Base-by-base conservation (phyloP, 805 yeast genomes). In the Barnettozyma vustinii region DNA sequence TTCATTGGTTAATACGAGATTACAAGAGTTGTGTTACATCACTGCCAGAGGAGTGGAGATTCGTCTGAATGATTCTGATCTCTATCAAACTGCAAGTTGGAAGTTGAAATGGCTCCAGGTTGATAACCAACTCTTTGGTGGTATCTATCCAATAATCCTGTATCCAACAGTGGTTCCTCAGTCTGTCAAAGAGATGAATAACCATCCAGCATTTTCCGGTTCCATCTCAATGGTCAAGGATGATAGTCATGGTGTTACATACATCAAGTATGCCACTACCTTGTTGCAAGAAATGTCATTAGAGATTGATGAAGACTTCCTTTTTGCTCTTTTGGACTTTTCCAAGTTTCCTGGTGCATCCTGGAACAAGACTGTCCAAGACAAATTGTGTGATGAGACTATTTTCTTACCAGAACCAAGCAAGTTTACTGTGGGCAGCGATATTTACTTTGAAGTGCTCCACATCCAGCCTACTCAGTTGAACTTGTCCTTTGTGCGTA, bases 51-150 rank as follows among this genome's bases (percentile, higher is more conserved):
- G 97, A 1, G 62, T 90, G 47, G 97, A 90, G 60, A 51, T 91
- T 18, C 73, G 85, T 41, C 89, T 84, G 65, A 86, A 84, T 58
- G 92, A 88, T 53, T 85, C 97, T 0, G 94, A 88, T 32, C 66
- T 88, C 19, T 88, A 87, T 56, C 96, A 90, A 62, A 87, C 87
- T 16, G 58, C 87, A 40, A 81, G 91, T 53, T 69, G 83, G 68
- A 90, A 89, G 61, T 66, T 91, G 58, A 91, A 92, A 61, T 95
- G 99, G 99, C 71, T 94, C 30, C 99, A 94, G 65, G 74, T 92
- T 43, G 99, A 94, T 64, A 92, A 94, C 60, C 96, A 90, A 62
- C 68, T 92, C 43, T 88, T 82, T 59, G 96, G 96, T 4, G 87
- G 96, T 12, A 77, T 84, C 1, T 94, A 77, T 68, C 97, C 97